Evolutionary conservation across 345 rosid species (phyloP), one percentile per base, ranked within the genome.

Genomic region (Bruguiera sexangula): DNA sequence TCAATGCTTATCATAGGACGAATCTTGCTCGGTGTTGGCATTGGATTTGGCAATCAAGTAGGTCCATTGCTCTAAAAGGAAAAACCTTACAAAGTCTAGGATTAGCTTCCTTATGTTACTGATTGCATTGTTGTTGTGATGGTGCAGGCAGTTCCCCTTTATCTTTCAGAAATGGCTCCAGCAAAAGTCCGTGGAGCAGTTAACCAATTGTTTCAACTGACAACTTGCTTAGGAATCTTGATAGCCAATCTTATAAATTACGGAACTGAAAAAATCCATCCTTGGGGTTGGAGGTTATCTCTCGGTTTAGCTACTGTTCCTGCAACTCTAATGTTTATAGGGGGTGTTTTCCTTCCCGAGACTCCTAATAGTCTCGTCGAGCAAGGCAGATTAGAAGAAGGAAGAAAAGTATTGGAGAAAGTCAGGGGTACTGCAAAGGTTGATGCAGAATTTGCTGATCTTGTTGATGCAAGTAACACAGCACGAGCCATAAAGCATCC

Each of bases 91-190:
- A 39, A 37, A 43, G 6, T 30, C 1, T 13, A 6, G 31, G 26
- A 6, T 20, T 30, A 37, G 16, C 29, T 24, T 15, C n/a, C 19
- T 30, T 32, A 5, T 16, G 22, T 57, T 48, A 50, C 32, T 24
- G 51, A 22, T 46, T 22, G n/a, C 36, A 15, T 56, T 61, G 50
- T 21, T 72, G n/a, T 60, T 15, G 13, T 26, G 37, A 22, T 68
- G 63, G 39, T 56, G 32, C 80, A 90, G 96, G 96, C 97, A 27
- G 93, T 93, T 66, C 97, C 96, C 0, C 63, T 93, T 67, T 93
- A 90, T 72, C 89, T 93, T 3, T 94, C 98, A 1, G 97, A 94
- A 80, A 91, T 91, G 90, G 89, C 98, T 8, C 98, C 98, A 0
- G 89, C 97, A 1, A 90, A 89, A 73, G 69, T 86, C 67, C 79